Base-by-base conservation (phyloP, 305 asterid species). In the Fraxinus floribunda region DNA sequence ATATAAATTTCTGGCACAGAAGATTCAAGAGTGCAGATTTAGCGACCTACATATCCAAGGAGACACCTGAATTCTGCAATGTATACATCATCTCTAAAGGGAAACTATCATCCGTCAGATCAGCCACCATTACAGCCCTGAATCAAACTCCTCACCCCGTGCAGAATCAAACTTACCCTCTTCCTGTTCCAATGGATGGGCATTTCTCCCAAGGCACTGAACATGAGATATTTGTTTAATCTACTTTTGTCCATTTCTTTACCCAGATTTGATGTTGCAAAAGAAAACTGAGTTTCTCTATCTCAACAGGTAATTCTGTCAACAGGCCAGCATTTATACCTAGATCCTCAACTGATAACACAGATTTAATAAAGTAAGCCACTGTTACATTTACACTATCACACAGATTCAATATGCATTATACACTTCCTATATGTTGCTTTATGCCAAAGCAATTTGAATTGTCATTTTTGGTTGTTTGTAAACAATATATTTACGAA, bases 1-100 rank as follows among this genome's bases (percentile, higher is more conserved):
- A 30, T 80, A 86, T 66, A 62, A 82, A 81, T 81, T 72, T 77
- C n/a, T 84, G 10, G 83, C 90, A 24, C 89, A 83, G 92, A 84
- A 91, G 91, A 91, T 91, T 90, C 94, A 94, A 92, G 94, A 84
- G 84, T 49, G 79, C 82, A 74, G 98, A 96, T 88, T 81, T 91
- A 11, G 92, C 98, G 3, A 87, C 89, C 30, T 78, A 73, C 24
- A 85, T 93, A 62, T 30, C 85, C 79, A 96, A 89, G 87, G 83
- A 82, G 57, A 90, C 92, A 34, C 97, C 98, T 0, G 98, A 89
- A 1, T 96, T 91, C 81, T 94, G 98, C 95, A 90, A 85, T 0
- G 95, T 96, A 3, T 92, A 93, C 74, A 86, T 90, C 77, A 91
- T 96, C 78, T 86, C 90, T 44, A 96, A 92, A 85, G 99, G 98